Evolutionary conservation across 2,329 filamentous ascomycete species (phyloP).

Genomic region (Emmonsia crescens): DNA sequence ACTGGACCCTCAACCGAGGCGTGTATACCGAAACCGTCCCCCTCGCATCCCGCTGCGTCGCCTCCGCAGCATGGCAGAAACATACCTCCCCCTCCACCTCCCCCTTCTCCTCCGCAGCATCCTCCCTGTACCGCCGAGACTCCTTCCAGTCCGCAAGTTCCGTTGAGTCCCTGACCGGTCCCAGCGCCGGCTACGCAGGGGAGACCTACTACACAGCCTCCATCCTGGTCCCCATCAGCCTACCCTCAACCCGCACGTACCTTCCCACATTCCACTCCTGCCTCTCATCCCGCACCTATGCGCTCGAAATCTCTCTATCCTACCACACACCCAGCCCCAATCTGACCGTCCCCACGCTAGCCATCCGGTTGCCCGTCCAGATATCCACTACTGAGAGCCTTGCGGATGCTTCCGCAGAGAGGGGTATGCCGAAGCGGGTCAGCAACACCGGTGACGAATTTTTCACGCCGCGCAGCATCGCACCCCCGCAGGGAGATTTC

Average conservation of each 20-base stretch:
- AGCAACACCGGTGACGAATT: constrained; percentile 7
- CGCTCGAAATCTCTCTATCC: constrained; percentile 48
- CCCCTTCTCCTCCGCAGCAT: constrained; percentile 29
- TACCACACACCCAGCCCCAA: constrained; percentile 41
- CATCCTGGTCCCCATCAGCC: constrained; percentile 52
- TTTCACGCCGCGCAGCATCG: constrained; percentile 11
- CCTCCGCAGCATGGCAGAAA: constrained; percentile 46
- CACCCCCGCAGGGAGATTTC: constrained; percentile 7
- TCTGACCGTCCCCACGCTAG: constrained; percentile 29
- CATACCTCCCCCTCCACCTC: constrained; percentile 32
- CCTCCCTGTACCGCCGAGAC: constrained; percentile 21
- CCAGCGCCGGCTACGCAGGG: constrained; percentile 35
- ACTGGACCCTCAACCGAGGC: constrained; percentile 37
- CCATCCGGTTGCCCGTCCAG: constrained; percentile 35
- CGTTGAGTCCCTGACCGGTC: constrained; percentile 20
- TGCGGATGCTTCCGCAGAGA: constrained; percentile 3
- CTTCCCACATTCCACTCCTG: constrained; percentile 61
- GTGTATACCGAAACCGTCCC: constrained; percentile 43
- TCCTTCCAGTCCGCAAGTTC: constrained; percentile 17
- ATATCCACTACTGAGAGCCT: constrained; percentile 18
- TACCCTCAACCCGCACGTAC: constrained; percentile 51
- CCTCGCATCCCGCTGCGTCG: constrained; percentile 46
- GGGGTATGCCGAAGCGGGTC: background rate
- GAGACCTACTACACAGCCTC: constrained; percentile 49
- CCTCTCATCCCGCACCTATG: constrained; percentile 53